Evolutionary conservation across 163 green algal genomes (phyloP).

Genomic region (Scenedesmus sp.): DNA sequence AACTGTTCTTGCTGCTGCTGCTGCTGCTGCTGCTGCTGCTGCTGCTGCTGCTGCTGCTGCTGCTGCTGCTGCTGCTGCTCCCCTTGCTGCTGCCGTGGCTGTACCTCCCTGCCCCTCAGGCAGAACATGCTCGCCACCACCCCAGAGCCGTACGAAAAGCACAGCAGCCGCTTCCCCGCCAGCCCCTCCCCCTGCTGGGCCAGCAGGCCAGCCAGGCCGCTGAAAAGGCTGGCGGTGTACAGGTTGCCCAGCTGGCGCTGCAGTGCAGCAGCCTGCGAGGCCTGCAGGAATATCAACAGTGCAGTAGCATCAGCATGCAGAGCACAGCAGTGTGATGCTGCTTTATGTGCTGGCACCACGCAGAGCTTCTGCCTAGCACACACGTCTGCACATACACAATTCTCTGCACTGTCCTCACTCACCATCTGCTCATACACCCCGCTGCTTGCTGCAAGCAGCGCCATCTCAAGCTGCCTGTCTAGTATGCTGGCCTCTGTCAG

Average conservation of each 20-base stretch:
- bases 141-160: slow-evolving; percentile 90
- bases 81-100: not conserved
- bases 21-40: not conserved
- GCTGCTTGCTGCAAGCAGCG: slow-evolving; percentile 50
- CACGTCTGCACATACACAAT: not conserved
- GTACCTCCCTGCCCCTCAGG: slow-evolving; percentile 56
- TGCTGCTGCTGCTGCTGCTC: not conserved
- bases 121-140: slow-evolving; percentile 74
- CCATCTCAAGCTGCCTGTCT: slow-evolving; percentile 65
- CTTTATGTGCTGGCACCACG: no score
- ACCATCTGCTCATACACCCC: slow-evolving; percentile 58
- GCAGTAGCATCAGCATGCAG: not conserved
- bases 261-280: slow-evolving; percentile 39
- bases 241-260: slow-evolving; percentile 83
- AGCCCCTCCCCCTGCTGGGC: slow-evolving; percentile 52
- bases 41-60: not conserved
- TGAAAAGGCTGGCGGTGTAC: slow-evolving; percentile 88
- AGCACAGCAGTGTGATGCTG: no score
- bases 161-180: slow-evolving; percentile 75
- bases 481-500: slow-evolving; percentile 21
- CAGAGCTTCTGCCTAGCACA: not conserved
- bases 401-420: no score
- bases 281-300: slow-evolving; percentile 10
- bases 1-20: slow-evolving; percentile 1
- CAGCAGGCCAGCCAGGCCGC: slow-evolving; percentile 76